phyloP scores from a whole-genome alignment of 1,284 basidiomycete genomes.

The Apiotrichum gamsii region DNA sequence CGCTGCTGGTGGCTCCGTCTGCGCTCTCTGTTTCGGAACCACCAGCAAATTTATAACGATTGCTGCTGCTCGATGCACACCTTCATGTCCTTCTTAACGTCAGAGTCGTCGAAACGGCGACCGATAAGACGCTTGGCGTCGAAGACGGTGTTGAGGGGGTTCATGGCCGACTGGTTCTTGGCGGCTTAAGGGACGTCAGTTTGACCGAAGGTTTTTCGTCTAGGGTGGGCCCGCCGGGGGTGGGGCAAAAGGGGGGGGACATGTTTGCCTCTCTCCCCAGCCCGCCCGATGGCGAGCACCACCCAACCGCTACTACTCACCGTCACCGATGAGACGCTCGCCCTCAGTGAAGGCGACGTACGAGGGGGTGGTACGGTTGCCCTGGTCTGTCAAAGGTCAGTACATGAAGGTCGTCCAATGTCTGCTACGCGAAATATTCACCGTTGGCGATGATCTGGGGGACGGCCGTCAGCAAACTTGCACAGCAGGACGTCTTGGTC shows the following conservation, averaged over 20 bases:
- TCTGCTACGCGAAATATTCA: too few relatives aligned
- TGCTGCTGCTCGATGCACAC: too few relatives aligned
- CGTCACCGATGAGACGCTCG: slow-evolving; percentile 63
- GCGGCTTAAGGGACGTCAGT: slow-evolving; percentile 41
- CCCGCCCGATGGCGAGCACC: neutral
- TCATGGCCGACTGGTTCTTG: slow-evolving; percentile 57
- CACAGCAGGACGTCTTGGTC: too few relatives aligned
- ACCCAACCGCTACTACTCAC: neutral
- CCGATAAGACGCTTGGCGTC: slow-evolving; percentile 88
- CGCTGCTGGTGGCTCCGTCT: too few relatives aligned
- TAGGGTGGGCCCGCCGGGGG: too few relatives aligned
- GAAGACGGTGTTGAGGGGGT: slow-evolving; percentile 60
- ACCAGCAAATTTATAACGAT: too few relatives aligned
- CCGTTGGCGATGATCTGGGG: slow-evolving; percentile 15
- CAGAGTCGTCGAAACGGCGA: slow-evolving; percentile 68
- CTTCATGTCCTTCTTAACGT: slow-evolving; percentile 60
- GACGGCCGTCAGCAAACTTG: too few relatives aligned
- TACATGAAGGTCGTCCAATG: too few relatives aligned
- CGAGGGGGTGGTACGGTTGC: slow-evolving; percentile 92
- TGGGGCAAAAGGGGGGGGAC: too few relatives aligned
- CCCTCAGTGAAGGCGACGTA: slow-evolving; percentile 89
- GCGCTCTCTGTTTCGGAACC: too few relatives aligned
- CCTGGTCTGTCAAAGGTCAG: slow-evolving; percentile 58
- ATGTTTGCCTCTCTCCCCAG: too few relatives aligned
- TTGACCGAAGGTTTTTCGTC: neutral